A percentile compares a stretch with the other conserved stretches of the same genome.
Evolutionary conservation across 495 filamentous ascomycete genomes (phyloP).

Genomic region (Sporormia fimetaria): DNA sequence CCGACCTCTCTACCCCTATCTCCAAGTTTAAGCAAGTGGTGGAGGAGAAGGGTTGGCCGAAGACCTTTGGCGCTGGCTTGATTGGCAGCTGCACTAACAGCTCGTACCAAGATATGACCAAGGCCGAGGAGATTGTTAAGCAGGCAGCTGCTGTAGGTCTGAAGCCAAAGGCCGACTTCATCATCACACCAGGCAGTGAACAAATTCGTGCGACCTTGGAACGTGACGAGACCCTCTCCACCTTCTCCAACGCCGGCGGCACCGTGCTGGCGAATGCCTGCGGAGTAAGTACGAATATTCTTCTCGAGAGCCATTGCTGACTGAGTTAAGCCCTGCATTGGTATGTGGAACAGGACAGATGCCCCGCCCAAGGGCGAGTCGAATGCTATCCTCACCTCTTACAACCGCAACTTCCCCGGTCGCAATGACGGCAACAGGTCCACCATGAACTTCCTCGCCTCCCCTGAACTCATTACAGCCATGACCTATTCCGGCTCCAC

Average conservation of each 20-base stretch:
- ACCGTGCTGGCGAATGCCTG: slow-evolving; percentile 90
- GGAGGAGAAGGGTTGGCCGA: slow-evolving; percentile 75
- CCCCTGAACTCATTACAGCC: slow-evolving; percentile 90
- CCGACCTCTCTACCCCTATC: slow-evolving; percentile 83
- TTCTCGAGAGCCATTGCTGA: background rate
- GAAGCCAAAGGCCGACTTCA: slow-evolving; percentile 81
- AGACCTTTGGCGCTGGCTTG: slow-evolving; percentile 77
- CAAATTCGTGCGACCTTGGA: slow-evolving; percentile 91
- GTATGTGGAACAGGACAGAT: slow-evolving; percentile 91
- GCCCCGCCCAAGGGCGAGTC: slow-evolving; percentile 64
- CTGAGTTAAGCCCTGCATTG: slow-evolving; percentile 50
- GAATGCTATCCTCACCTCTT: slow-evolving; percentile 95
- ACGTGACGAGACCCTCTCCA: slow-evolving; percentile 69
- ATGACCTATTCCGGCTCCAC: slow-evolving; percentile 87
- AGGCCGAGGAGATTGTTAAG: slow-evolving; percentile 81
- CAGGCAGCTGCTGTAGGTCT: slow-evolving; percentile 78
- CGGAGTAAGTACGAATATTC: slow-evolving; percentile 71
- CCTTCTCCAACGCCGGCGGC: slow-evolving; percentile 80
- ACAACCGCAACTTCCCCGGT: slow-evolving; percentile 96
- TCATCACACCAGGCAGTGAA: slow-evolving; percentile 91
- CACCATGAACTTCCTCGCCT: slow-evolving; percentile 98
- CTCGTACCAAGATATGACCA: slow-evolving; percentile 96
- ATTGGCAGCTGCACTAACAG: slow-evolving; percentile 98
- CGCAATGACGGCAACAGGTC: slow-evolving; percentile 92
- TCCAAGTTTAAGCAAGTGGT: slow-evolving; percentile 79